phyloP scores from a whole-genome alignment of 1,139 yeast species.

The Hyphopichia buzzinii region DNA sequence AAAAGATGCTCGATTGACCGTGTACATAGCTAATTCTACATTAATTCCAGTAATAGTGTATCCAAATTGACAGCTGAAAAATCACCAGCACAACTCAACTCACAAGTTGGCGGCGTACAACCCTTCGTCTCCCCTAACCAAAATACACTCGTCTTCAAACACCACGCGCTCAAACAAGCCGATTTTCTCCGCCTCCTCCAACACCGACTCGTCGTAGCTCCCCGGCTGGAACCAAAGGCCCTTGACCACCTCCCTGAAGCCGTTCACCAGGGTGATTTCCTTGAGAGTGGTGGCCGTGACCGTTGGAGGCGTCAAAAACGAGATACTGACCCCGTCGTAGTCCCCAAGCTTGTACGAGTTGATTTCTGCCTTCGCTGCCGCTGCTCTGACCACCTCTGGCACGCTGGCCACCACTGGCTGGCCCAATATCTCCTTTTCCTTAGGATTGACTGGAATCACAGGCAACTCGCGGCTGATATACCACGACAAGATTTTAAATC shows the following conservation, averaged over 20 bases:
- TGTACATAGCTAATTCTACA: no score
- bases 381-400: constrained; percentile 28
- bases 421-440: constrained; percentile 45
- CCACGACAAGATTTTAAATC: constrained; percentile 71
- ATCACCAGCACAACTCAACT: background rate
- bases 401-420: constrained; percentile 38
- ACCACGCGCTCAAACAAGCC: constrained; percentile 48
- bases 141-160: constrained; percentile 64
- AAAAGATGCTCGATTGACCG: constrained; percentile 39
- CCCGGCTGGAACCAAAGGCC: constrained; percentile 88
- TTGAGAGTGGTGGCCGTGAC: constrained; percentile 51
- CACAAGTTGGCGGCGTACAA: constrained; percentile 33
- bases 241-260: constrained; percentile 37
- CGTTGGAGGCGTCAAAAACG: constrained; percentile 73
- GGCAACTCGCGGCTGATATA: constrained; percentile 56
- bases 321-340: constrained; percentile 49
- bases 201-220: constrained; percentile 55
- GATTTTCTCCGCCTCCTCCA: constrained; percentile 37
- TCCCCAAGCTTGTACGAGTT: constrained; percentile 24
- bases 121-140: constrained; percentile 66
- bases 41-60: no score
- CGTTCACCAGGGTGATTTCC: constrained; percentile 32
- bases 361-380: constrained; percentile 21
- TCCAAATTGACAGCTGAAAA: background rate
- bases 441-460: constrained; percentile 68